A percentile compares a stretch with the other conserved stretches of the same genome.
Conservation (phyloP, 352 stramenopile genomes). For the Globisporangium cederbergense region DNA sequence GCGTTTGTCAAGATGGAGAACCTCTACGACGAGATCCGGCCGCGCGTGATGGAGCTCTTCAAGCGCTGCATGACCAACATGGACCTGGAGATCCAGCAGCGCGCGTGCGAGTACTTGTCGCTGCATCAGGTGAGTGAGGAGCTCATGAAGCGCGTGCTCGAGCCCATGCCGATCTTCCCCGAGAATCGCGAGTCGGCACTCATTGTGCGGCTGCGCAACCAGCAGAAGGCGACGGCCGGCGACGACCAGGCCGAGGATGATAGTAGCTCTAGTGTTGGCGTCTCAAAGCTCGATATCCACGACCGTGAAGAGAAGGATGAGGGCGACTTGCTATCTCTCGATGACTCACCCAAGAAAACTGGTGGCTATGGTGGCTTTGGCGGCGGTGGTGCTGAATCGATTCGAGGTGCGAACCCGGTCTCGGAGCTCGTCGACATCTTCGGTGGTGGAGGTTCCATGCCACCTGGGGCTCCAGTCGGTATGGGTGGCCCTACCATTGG, state of each 20-base stretch:
- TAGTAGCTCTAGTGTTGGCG: not conserved
- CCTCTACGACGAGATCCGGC: slow-evolving; percentile 76
- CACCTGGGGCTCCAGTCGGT: slow-evolving; percentile 3
- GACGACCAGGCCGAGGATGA: slow-evolving; percentile 16
- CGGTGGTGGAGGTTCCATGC: slow-evolving; percentile 23
- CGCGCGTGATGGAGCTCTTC: slow-evolving; percentile 91
- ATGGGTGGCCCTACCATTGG: slow-evolving; percentile 17
- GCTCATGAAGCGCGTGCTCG: slow-evolving; percentile 92
- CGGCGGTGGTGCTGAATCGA: slow-evolving; percentile 23
- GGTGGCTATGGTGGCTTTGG: slow-evolving; percentile 13
- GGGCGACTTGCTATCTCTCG: slow-evolving; percentile 54
- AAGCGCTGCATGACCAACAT: slow-evolving; percentile 92
- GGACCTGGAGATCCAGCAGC: slow-evolving; percentile 97
- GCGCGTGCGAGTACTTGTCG: slow-evolving; percentile 94
- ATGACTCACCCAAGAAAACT: slow-evolving; percentile 30
- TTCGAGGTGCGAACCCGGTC: slow-evolving; percentile 51
- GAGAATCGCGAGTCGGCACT: slow-evolving; percentile 81
- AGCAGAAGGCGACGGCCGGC: slow-evolving; percentile 45
- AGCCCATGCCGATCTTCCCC: slow-evolving; percentile 97
- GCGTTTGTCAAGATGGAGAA: slow-evolving; percentile 97
- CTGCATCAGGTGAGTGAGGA: slow-evolving; percentile 86
- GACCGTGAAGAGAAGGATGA: slow-evolving; percentile 16
- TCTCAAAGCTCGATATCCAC: slow-evolving; percentile 2
- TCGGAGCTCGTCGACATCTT: slow-evolving; percentile 55
- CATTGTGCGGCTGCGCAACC: slow-evolving; percentile 64